phyloP scores from a whole-genome alignment of 441 rosid genomes.

The Populus hybrid region DNA sequence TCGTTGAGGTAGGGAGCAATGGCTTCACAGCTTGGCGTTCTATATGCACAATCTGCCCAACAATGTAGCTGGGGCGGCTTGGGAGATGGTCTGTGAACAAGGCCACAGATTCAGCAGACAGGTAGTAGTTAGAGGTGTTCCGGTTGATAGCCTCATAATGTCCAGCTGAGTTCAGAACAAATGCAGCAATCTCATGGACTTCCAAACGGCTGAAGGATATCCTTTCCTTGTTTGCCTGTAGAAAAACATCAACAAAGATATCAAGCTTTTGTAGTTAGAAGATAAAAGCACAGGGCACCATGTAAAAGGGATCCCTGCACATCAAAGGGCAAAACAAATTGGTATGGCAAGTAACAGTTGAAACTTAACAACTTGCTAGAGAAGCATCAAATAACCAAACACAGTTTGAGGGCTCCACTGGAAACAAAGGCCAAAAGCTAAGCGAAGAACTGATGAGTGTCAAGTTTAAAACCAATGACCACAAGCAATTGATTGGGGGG shows the following conservation, averaged over 20 bases:
- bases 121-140: constrained; percentile 69
- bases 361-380: neutral
- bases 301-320: neutral
- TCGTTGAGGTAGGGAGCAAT: constrained; percentile 30
- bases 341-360: neutral
- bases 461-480: neutral
- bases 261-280: neutral
- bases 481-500: neutral
- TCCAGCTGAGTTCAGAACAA: constrained; percentile 74
- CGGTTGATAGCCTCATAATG: constrained; percentile 86
- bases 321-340: neutral
- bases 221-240: constrained; percentile 90
- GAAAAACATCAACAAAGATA: neutral
- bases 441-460: neutral
- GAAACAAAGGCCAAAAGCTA: neutral
- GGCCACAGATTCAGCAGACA: constrained; percentile 91
- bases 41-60: constrained; percentile 92
- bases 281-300: neutral
- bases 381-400: neutral
- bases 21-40: constrained; percentile 75
- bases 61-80: constrained; percentile 68
- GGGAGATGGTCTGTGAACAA: constrained; percentile 88
- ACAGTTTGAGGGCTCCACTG: neutral
- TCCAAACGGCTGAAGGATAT: constrained; percentile 82
- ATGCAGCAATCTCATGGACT: constrained; percentile 93